A percentile compares a stretch with the other conserved stretches of the same genome.
Conservation (phyloP, 2,329 filamentous ascomycete species). For the Colletotrichum euphorbiae region DNA sequence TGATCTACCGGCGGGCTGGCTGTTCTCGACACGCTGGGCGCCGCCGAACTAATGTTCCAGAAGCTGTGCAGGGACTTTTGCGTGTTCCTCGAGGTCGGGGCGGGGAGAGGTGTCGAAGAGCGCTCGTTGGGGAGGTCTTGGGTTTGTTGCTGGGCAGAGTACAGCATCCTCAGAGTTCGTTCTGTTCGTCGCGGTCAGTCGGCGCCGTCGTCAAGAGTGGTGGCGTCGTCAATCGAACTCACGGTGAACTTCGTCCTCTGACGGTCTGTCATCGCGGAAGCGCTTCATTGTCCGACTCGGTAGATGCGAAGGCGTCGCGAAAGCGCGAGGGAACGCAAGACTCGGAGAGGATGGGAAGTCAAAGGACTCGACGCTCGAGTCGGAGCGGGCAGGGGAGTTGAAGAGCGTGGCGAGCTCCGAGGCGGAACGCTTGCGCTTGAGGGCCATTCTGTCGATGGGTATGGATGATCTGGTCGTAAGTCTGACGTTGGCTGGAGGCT, state of each 20-base stretch:
- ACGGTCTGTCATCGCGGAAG: constrained; percentile 68
- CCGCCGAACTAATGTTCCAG: constrained; percentile 64
- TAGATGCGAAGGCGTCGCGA: constrained; percentile 56
- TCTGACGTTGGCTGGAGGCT: not conserved
- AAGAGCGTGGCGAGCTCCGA: constrained; percentile 63
- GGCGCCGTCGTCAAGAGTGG: not conserved
- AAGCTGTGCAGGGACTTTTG: constrained; percentile 71
- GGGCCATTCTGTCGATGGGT: constrained; percentile 53
- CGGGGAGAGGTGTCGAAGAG: constrained; percentile 37
- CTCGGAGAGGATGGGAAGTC: constrained; percentile 46
- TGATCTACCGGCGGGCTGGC: constrained; percentile 69
- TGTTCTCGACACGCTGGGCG: constrained; percentile 45
- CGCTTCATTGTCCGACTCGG: constrained; percentile 71
- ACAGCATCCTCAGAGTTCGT: constrained; percentile 69
- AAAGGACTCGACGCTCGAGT: constrained; percentile 50
- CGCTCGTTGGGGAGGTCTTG: constrained; percentile 37
- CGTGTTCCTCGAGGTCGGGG: constrained; percentile 32
- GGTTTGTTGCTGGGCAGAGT: constrained; percentile 62
- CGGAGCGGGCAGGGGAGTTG: constrained; percentile 51
- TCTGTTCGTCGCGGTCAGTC: constrained; percentile 50
- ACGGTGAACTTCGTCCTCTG: constrained; percentile 67
- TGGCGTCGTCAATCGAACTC: constrained; percentile 46
- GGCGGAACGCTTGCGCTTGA: constrained; percentile 74
- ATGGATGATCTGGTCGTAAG: not conserved
- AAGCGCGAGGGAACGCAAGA: constrained; percentile 45